Evolutionary conservation across 352 stramenopile species (phyloP).

Genomic region (Globisporangium middletonii): DNA sequence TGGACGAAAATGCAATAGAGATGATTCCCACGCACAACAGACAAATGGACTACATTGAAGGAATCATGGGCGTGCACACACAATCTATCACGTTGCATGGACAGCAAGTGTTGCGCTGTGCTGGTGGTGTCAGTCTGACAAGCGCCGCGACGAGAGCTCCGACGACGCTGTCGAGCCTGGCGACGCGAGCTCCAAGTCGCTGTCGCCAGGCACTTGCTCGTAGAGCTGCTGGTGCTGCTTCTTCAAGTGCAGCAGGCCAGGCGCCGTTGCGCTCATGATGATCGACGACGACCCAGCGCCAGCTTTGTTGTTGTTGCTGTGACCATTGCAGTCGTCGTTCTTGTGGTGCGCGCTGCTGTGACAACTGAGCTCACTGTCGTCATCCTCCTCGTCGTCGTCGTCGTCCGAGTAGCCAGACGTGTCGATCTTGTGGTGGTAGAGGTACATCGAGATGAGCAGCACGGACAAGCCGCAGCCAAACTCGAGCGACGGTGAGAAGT

Average conservation of each 20-base stretch:
- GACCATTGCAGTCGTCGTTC: slow-evolving; percentile 1
- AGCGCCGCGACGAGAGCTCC: slow-evolving; percentile 1
- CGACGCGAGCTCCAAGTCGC: slow-evolving; percentile 31
- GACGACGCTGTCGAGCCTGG: slow-evolving; percentile 6
- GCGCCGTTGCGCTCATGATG: neutral
- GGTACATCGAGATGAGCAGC: slow-evolving; percentile 83
- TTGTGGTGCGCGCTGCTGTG: slow-evolving; percentile 4
- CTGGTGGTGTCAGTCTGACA: slow-evolving; percentile 3
- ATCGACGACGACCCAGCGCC: neutral
- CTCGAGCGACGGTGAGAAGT: slow-evolving; percentile 76
- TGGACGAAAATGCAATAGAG: neutral
- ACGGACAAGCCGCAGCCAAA: slow-evolving; percentile 77
- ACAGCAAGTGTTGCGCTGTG: neutral
- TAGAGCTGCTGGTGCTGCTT: slow-evolving; percentile 50
- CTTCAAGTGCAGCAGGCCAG: slow-evolving; percentile 33
- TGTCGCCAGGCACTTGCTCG: slow-evolving; percentile 30
- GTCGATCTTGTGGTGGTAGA: slow-evolving; percentile 77
- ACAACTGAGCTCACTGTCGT: neutral
- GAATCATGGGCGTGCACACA: too few species aligned
- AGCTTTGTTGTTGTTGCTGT: neutral
- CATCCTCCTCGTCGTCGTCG: neutral
- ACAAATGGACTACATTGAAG: neutral
- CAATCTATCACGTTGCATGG: neutral
- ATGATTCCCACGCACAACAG: neutral
- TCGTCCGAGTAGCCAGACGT: slow-evolving; percentile 9